Percentiles rank a stretch among this genome's conserved stretches.
Evolutionary conservation across 2,329 filamentous ascomycete genomes (phyloP).

Genomic region (Botrytis pseudocinerea): DNA sequence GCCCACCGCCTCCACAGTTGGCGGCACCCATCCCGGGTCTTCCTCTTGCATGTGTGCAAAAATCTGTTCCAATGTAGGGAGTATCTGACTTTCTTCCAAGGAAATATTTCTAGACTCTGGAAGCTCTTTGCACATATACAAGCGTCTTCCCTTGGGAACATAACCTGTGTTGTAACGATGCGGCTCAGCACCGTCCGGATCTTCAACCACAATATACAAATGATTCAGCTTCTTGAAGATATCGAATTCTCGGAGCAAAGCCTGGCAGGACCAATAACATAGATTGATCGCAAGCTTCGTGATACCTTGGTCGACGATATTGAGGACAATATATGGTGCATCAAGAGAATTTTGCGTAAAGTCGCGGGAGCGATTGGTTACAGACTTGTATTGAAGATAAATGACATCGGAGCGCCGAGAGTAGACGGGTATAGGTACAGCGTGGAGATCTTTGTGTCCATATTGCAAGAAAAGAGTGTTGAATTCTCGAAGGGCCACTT

Average conservation of each 20-base stretch:
- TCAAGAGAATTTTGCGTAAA: background rate
- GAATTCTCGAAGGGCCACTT: slow-evolving; percentile 30
- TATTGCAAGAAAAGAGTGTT: background rate
- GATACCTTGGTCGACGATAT: background rate
- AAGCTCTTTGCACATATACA: background rate
- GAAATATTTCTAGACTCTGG: background rate
- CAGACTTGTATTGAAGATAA: background rate
- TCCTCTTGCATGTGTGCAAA: background rate
- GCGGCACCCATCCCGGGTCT: background rate
- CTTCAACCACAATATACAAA: background rate
- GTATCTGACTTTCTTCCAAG: background rate
- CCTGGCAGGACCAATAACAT: background rate
- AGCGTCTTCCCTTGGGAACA: background rate
- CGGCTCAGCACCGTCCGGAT: background rate
- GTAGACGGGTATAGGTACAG: background rate
- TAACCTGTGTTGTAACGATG: background rate
- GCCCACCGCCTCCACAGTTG: background rate
- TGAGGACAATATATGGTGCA: background rate
- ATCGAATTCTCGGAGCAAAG: background rate
- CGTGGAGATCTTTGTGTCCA: background rate
- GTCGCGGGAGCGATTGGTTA: background rate
- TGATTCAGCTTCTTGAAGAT: background rate
- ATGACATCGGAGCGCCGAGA: background rate
- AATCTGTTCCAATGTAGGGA: background rate
- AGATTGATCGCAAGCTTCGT: background rate